Base-by-base conservation (phyloP, 768 basidiomycete species). In the Rhizopogon roseolus region DNA sequence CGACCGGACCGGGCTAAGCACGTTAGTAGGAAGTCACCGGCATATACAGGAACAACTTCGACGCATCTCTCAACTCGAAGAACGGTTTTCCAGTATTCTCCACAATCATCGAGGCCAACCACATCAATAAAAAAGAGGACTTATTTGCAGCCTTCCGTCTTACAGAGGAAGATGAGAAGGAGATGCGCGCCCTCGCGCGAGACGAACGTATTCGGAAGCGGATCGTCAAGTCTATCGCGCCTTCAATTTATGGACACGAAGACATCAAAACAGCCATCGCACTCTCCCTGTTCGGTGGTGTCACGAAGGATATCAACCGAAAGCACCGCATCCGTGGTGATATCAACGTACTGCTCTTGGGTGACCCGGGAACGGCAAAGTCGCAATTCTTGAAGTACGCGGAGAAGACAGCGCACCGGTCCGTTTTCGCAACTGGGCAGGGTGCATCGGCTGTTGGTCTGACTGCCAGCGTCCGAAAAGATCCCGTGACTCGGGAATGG, bases 41-140 rank as follows among this genome's bases (percentile, higher is more conserved):
- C 46, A 84, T 98, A 60, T 99, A 99, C 69, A 85, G 95, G 60
- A 99, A 99, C 75, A 98, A 98, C 70, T 99, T 98, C 57, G 97
- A 98, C 65, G 94, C 96, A 19, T 92, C 95, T 3, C 82, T 99
- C 61, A 99, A 99, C 69, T 86, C 93, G 27, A 98, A 98, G 74
- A 98, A 99, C 62, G 97, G 97, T 6, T 99, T 99, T 75, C 97
- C 97, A 2, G 97, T 99, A 32, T 99, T 99, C 75, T 97, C 94
- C 8, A 99, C 97, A 19, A 81, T 99, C 58, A 88, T 99, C 54
- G 97, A 98, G 68, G 97, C 95, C 16, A 99, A 99, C 69, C 95
- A 98, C 66, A 78, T 99, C 66, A 98, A 97, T 76, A 98, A 98
- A 77, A 98, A 98, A 71, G 96, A 98, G 71, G 97, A 99, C 64